Percentiles rank a stretch among this genome's conserved stretches.
Evolutionary conservation across 108 stramenopile genomes (phyloP).

Genomic region (Chaetoceros tenuissimus): DNA sequence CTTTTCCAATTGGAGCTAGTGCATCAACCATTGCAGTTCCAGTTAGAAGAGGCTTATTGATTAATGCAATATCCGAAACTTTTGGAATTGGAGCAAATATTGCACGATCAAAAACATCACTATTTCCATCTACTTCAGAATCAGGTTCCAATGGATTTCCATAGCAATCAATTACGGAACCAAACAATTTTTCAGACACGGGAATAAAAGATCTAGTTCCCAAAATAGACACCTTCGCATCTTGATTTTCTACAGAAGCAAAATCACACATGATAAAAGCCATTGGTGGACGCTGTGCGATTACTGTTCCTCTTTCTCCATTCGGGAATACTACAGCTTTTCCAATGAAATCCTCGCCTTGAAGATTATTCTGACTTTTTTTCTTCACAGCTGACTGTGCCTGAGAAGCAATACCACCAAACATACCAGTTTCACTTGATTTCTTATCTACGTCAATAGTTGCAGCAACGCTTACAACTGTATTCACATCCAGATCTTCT

Average conservation of each 20-base stretch:
- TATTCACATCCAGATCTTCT: not conserved
- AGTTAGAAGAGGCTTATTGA: conserved; percentile 74
- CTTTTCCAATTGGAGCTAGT: conserved; percentile 79
- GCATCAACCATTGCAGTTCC: conserved; percentile 81
- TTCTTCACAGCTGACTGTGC: not conserved
- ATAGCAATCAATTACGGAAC: conserved; percentile 40
- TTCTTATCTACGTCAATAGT: not conserved
- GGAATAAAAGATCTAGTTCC: conserved; percentile 23
- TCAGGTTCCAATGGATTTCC: conserved; percentile 10
- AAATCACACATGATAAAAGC: conserved; percentile 52
- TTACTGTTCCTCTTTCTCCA: conserved; percentile 43
- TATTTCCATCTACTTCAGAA: not conserved
- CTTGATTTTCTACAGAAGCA: conserved; percentile 3
- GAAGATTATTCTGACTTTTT: not conserved
- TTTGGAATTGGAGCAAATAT: conserved; percentile 77
- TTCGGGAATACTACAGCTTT: conserved; percentile 37
- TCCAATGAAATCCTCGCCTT: conserved; percentile 66
- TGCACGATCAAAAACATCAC: conserved; percentile 15
- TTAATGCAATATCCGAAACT: conserved; percentile 76
- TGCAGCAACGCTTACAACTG: not conserved
- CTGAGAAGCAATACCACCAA: not conserved
- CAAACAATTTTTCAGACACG: conserved; percentile 22
- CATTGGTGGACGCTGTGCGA: conserved; percentile 74
- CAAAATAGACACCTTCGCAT: conserved; percentile 14
- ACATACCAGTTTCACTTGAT: not conserved